Evolutionary conservation across 805 yeast species (phyloP).

Genomic region (Schizosaccharomyces pombe): DNA sequence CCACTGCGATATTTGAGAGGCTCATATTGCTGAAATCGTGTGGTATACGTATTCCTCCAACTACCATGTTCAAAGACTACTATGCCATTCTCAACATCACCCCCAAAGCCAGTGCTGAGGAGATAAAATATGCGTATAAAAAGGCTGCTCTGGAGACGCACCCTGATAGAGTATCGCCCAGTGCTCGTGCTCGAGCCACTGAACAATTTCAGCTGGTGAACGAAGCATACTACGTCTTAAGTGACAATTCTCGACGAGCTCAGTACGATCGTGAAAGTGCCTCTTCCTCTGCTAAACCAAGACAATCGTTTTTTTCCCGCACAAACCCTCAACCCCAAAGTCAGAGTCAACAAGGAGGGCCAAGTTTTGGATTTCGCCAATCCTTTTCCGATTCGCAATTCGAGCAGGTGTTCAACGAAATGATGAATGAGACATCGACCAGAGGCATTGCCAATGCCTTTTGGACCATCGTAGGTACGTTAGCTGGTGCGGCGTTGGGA

Average conservation of each 20-base stretch:
- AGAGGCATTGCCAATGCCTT: conserved; percentile 6
- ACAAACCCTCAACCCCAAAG: conserved; percentile 9
- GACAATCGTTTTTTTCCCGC: background rate
- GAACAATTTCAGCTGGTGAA: conserved; percentile 9
- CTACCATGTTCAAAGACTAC: conserved; percentile 20
- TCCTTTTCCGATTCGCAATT: conserved; percentile 8
- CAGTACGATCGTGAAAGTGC: conserved; percentile 9
- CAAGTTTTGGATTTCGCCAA: conserved; percentile 4
- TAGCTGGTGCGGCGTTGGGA: conserved; percentile 11
- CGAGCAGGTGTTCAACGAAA: conserved; percentile 11
- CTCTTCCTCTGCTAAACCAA: conserved; percentile 5
- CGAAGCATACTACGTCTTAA: conserved; percentile 11
- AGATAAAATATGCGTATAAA: conserved; percentile 66
- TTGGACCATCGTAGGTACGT: conserved; percentile 6
- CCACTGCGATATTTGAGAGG: too few species aligned
- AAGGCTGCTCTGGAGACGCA: conserved; percentile 12
- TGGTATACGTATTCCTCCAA: too few species aligned
- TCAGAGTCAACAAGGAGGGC: conserved; percentile 8
- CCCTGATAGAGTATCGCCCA: conserved; percentile 9
- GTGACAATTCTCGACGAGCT: conserved; percentile 9
- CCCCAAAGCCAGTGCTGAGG: conserved; percentile 37
- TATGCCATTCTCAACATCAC: conserved; percentile 66
- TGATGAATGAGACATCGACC: conserved; percentile 8
- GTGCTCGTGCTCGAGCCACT: conserved; percentile 9
- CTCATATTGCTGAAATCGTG: too few species aligned